phyloP scores from a whole-genome alignment of 176 grass and related monocot species.

The Musa schizocarpa region DNA sequence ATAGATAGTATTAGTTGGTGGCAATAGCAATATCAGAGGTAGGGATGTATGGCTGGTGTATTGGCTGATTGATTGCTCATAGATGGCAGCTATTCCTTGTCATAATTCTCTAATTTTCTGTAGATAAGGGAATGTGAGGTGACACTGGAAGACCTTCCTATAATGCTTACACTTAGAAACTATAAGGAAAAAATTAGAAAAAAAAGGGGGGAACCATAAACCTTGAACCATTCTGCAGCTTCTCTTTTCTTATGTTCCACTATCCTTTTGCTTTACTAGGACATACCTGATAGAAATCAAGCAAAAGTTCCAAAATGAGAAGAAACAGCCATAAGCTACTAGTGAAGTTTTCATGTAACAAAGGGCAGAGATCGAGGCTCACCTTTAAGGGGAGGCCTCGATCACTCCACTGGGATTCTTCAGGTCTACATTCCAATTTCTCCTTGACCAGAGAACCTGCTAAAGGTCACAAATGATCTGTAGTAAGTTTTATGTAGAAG shows the following conservation, averaged over 20 bases:
- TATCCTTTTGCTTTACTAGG: neutral
- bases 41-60: too few relatives aligned
- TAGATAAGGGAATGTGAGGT: neutral
- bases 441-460: neutral
- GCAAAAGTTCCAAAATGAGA: neutral
- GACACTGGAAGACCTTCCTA: neutral
- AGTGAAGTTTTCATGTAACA: neutral
- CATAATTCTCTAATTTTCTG: neutral
- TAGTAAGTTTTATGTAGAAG: neutral
- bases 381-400: neutral
- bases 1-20: too few relatives aligned
- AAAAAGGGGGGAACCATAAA: neutral
- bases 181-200: neutral
- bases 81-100: neutral
- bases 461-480: neutral
- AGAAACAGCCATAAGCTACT: neutral
- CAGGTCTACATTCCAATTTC: conserved; percentile 1
- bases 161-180: neutral
- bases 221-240: neutral
- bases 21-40: too few relatives aligned
- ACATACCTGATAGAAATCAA: neutral
- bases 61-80: too few relatives aligned
- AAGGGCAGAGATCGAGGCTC: neutral
- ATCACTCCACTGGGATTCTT: neutral
- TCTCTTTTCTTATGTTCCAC: neutral